These are phyloP conservation scores for Penicillium concentricum DNA, from an alignment of 2,329 filamentous ascomycete species.

Conservation along the genomic window DNA sequence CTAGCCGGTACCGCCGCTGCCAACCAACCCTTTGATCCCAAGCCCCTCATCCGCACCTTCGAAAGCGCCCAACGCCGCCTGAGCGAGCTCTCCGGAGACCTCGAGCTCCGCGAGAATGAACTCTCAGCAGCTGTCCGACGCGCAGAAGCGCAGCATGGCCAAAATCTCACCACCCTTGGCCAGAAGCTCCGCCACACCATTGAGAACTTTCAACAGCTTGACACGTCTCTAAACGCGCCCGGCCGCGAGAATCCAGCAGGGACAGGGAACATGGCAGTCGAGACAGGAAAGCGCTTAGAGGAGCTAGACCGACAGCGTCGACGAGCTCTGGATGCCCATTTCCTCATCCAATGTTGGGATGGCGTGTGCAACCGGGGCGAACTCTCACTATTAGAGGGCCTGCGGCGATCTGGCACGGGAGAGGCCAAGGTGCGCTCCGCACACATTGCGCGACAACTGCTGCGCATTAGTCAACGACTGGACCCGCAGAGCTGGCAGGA, in stretches of 20 bases:
- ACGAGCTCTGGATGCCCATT: slow-evolving; percentile 87
- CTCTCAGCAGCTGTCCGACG: slow-evolving; percentile 83
- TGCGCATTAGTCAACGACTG: slow-evolving; percentile 89
- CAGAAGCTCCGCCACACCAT: slow-evolving; percentile 90
- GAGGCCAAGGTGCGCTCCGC: slow-evolving; percentile 94
- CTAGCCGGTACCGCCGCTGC: slow-evolving; percentile 48
- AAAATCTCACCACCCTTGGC: slow-evolving; percentile 83
- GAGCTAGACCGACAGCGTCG: slow-evolving; percentile 90
- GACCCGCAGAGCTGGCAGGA: slow-evolving; percentile 72
- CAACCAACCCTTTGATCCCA: slow-evolving; percentile 76
- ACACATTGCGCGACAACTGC: slow-evolving; percentile 86
- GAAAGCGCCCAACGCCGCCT: slow-evolving; percentile 64
- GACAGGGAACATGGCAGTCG: slow-evolving; percentile 86
- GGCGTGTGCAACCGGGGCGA: slow-evolving; percentile 90
- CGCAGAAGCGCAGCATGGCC: slow-evolving; percentile 87
- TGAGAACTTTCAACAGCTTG: slow-evolving; percentile 84
- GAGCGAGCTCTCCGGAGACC: slow-evolving; percentile 64
- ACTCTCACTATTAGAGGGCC: slow-evolving; percentile 81
- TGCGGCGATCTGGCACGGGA: slow-evolving; percentile 77
- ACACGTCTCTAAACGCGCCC: slow-evolving; percentile 72
- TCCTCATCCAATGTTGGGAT: slow-evolving; percentile 94
- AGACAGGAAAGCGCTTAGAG: slow-evolving; percentile 90
- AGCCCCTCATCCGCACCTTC: slow-evolving; percentile 93
- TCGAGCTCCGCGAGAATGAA: slow-evolving; percentile 88
- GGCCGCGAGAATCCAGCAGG: slow-evolving; percentile 41